Evolutionary conservation across 176 grass and related monocot species (phyloP).

Genomic region (Oryza glumipatula): DNA sequence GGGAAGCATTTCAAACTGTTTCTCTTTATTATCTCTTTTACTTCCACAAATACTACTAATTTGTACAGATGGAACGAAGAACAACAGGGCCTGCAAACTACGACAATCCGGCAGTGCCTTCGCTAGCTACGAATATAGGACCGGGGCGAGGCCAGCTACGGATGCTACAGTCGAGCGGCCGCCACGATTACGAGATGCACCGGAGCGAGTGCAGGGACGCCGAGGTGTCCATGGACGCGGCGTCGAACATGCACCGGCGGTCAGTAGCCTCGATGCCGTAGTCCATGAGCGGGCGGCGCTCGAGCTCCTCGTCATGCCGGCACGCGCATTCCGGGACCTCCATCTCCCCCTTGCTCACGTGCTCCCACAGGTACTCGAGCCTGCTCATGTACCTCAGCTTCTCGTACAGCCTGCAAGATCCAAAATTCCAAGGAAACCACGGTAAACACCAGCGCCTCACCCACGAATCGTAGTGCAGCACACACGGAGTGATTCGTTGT

Average conservation of each 20-base stretch:
- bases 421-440: background rate
- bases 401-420: constrained; percentile 59
- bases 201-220: constrained; percentile 64
- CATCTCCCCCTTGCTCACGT: constrained; percentile 61
- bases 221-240: constrained; percentile 66
- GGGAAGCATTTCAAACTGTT: background rate
- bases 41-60: background rate
- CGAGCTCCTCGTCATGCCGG: constrained; percentile 77
- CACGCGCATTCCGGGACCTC: constrained; percentile 69
- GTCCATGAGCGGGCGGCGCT: constrained; percentile 86
- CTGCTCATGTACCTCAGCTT: constrained; percentile 81
- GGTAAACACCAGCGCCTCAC: background rate
- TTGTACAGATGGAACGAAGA: constrained; percentile 19
- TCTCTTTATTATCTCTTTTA: background rate
- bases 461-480: background rate
- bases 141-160: background rate
- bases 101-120: too few relatives aligned
- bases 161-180: background rate
- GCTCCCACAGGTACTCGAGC: constrained; percentile 78
- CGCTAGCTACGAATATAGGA: background rate
- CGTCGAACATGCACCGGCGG: constrained; percentile 54
- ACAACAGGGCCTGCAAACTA: background rate
- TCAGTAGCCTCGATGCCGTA: constrained; percentile 65
- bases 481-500: background rate
- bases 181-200: constrained; percentile 51